Evolutionary conservation across 2,329 filamentous ascomycete genomes (phyloP), one percentile per base, ranked within the genome.

Genomic region (Talaromyces funiculosus): DNA sequence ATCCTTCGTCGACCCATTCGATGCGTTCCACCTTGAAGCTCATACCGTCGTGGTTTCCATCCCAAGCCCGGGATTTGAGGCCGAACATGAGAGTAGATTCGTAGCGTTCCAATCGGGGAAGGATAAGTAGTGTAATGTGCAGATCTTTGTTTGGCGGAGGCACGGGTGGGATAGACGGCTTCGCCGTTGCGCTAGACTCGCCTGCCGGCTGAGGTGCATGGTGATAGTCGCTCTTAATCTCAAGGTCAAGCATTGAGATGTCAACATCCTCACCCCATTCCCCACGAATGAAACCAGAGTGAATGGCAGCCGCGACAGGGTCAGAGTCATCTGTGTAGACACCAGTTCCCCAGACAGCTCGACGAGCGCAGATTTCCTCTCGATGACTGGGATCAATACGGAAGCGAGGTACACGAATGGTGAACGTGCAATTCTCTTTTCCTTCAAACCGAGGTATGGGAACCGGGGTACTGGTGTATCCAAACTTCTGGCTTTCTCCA

Each of bases 321-420:
- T 99, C 94, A 0, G 92, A 96, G 74, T 99, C 94, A 67, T 99
- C 94, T 0, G 92, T 96, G 71, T 97, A 97, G 6, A 99, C 84
- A 38, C 95, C 92, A 0, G 91, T 94, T 1, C 94, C 94, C 92
- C 93, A 99, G 0, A 99, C 74, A 7, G 90, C 90, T 20, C 89
- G 84, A 35, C 90, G 84, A 7, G 85, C 78, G 10, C 92, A 95
- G 56, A 97, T 92, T 66, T 95, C 90, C 71, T 94, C 90, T 31
- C 93, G 84, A 24, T 89, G 84, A 7, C 81, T 76, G 0, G 85
- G 74, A 8, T 84, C 84, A 7, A 99, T 79, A 68, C 94, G 91
- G 53, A 89, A 84, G 29, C 89, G 86, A 2, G 92, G 89, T 6
- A 99, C 86, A 67, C 94, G 90, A 63, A 99, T 83, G 0, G 91